Evolutionary conservation across 139 green algal genomes (phyloP).

Genomic region (Chlorella sp.): DNA sequence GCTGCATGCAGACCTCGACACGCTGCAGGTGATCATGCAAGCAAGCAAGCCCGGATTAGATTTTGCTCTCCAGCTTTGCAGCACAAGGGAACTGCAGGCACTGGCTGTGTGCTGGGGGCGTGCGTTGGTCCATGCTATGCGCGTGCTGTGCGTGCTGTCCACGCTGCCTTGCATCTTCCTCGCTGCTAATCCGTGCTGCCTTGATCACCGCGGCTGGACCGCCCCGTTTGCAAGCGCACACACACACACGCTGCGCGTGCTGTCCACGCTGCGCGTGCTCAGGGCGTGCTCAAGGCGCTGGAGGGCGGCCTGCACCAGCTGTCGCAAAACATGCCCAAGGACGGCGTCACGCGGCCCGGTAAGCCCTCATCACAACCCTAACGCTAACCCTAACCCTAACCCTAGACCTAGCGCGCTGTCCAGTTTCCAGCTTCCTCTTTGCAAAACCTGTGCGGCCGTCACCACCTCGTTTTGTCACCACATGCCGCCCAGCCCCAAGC

Average conservation of each 20-base stretch:
- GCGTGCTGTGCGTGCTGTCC: neutral
- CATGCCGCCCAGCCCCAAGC: neutral
- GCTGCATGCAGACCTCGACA: slow-evolving; percentile 28
- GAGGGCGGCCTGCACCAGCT: slow-evolving; percentile 27
- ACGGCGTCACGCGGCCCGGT: slow-evolving; percentile 41
- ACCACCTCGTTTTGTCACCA: neutral
- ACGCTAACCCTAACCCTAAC: no score
- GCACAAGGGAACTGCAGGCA: no score
- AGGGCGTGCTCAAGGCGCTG: slow-evolving; percentile 30
- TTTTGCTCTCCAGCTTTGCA: no score
- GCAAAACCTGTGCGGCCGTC: neutral
- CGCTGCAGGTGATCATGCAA: slow-evolving; percentile 31
- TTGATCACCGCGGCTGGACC: no score
- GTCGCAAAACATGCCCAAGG: slow-evolving; percentile 10
- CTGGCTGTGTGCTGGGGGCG: neutral
- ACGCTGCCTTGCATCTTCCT: neutral
- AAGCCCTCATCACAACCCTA: no score
- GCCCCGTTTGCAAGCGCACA: neutral
- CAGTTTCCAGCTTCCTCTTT: no score
- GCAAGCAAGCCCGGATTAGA: no score
- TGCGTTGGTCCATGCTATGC: neutral
- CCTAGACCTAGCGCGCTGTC: neutral
- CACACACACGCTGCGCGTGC: no score
- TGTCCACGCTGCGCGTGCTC: no score
- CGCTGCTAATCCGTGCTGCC: neutral